Conservation (phyloP, 2,329 filamentous ascomycete genomes). For the Magnaporthales sp. region DNA sequence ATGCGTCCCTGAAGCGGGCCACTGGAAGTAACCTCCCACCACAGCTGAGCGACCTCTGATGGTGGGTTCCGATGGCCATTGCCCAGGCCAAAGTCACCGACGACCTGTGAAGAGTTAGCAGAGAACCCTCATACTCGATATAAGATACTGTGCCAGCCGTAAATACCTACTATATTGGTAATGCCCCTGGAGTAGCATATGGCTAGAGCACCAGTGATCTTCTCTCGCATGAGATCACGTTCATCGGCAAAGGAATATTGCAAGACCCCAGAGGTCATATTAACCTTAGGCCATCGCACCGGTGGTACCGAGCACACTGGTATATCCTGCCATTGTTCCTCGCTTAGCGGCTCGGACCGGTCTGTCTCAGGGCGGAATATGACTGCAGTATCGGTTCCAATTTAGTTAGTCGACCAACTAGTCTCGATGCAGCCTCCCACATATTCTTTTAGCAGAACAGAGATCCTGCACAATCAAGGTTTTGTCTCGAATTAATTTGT, state of each 20-base stretch:
- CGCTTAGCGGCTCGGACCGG: slow-evolving; percentile 48
- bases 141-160: slow-evolving; percentile 14
- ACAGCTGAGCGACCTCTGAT: slow-evolving; percentile 54
- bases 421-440: neutral
- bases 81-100: slow-evolving; percentile 57
- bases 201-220: slow-evolving; percentile 61
- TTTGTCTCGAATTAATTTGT: neutral
- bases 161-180: slow-evolving; percentile 33
- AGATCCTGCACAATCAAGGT: neutral
- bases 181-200: slow-evolving; percentile 57
- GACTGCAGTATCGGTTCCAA: slow-evolving; percentile 32
- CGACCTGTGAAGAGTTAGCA: slow-evolving; percentile 20
- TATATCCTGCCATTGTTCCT: slow-evolving; percentile 44
- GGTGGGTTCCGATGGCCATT: slow-evolving; percentile 57
- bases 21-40: slow-evolving; percentile 56
- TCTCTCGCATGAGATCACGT: slow-evolving; percentile 62
- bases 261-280: slow-evolving; percentile 46
- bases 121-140: neutral
- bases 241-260: slow-evolving; percentile 65
- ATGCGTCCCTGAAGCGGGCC: slow-evolving; percentile 55
- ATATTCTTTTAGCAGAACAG: neutral
- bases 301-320: slow-evolving; percentile 70
- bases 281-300: slow-evolving; percentile 62
- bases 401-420: neutral
- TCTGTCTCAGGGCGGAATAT: slow-evolving; percentile 65